These are phyloP conservation scores for Stachybotrys chartarum DNA, from an alignment of 2,329 filamentous ascomycete species.

Conservation along the genomic window DNA sequence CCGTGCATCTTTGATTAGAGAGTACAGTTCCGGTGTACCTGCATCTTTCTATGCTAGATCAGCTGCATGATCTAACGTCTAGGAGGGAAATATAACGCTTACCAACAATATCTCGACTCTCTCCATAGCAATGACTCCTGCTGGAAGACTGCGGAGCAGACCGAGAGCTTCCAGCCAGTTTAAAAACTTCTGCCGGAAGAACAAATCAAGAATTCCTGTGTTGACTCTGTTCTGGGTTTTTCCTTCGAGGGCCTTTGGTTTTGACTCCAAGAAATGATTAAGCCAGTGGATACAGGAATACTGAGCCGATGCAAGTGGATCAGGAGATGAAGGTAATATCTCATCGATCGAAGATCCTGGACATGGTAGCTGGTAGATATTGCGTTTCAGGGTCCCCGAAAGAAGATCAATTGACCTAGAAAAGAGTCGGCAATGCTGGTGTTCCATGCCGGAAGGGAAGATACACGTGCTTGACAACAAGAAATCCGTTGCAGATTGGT, in stretches of 20 bases:
- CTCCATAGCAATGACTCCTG: slow-evolving; percentile 14
- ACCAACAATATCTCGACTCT: too few species aligned
- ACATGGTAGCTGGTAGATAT: slow-evolving; percentile 22
- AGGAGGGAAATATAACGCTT: too few species aligned
- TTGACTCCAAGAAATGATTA: too few species aligned
- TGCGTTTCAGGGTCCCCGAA: slow-evolving; percentile 15
- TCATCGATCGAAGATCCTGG: slow-evolving; percentile 13
- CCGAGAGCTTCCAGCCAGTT: slow-evolving; percentile 4
- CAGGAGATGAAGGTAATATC: background rate
- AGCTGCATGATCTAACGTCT: too few species aligned
- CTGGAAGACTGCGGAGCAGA: slow-evolving; percentile 4
- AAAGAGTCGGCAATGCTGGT: slow-evolving; percentile 21
- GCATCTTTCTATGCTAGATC: too few species aligned
- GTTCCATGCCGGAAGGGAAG: slow-evolving; percentile 17
- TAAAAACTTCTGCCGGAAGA: too few species aligned
- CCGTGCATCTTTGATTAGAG: too few species aligned
- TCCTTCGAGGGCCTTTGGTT: slow-evolving; percentile 7
- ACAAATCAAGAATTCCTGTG: slow-evolving; percentile 14
- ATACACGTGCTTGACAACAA: slow-evolving; percentile 15
- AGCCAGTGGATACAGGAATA: slow-evolving; percentile 22
- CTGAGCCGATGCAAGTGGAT: slow-evolving; percentile 7
- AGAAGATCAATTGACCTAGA: slow-evolving; percentile 23
- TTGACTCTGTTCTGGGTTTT: background rate
- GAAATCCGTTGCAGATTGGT: slow-evolving; percentile 34
- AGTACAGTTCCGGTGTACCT: too few species aligned